Conservation (phyloP, 352 stramenopile species). For the Pythium monospermum region DNA sequence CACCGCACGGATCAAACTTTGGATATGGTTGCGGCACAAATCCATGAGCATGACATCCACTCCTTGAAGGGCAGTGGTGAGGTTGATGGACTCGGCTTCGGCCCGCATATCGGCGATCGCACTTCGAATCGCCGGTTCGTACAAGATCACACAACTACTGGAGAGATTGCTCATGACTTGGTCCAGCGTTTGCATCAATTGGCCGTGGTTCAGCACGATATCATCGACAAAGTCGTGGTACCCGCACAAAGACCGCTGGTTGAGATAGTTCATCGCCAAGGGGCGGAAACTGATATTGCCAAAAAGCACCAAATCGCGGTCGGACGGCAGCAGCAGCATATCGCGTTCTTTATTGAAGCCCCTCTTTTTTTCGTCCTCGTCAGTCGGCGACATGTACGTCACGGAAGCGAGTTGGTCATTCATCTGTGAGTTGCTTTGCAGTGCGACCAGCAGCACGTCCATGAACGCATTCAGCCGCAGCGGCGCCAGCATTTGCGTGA, state of each 20-base stretch:
- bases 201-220: conserved; percentile 36
- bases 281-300: conserved; percentile 26
- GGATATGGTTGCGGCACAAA: conserved; percentile 53
- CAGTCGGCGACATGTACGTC: conserved; percentile 39
- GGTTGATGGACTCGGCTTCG: conserved; percentile 23
- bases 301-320: conserved; percentile 26
- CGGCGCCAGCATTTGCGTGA: conserved; percentile 35
- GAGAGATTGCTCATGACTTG: conserved; percentile 50
- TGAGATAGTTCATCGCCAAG: conserved; percentile 39
- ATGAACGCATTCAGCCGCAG: conserved; percentile 35
- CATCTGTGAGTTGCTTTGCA: conserved; percentile 38
- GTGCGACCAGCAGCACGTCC: conserved; percentile 30
- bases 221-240: conserved; percentile 62
- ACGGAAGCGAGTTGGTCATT: conserved; percentile 39
- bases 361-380: conserved; percentile 35
- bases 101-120: conserved; percentile 31
- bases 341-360: conserved; percentile 24
- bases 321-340: conserved; percentile 28
- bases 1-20: conserved; percentile 43
- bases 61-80: conserved; percentile 35
- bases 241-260: conserved; percentile 31
- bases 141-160: conserved; percentile 35
- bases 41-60: conserved; percentile 43
- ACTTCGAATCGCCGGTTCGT: conserved; percentile 36
- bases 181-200: conserved; percentile 31